phyloP scores from a whole-genome alignment of 2,329 filamentous ascomycete species.

The Scedosporium boydii region DNA sequence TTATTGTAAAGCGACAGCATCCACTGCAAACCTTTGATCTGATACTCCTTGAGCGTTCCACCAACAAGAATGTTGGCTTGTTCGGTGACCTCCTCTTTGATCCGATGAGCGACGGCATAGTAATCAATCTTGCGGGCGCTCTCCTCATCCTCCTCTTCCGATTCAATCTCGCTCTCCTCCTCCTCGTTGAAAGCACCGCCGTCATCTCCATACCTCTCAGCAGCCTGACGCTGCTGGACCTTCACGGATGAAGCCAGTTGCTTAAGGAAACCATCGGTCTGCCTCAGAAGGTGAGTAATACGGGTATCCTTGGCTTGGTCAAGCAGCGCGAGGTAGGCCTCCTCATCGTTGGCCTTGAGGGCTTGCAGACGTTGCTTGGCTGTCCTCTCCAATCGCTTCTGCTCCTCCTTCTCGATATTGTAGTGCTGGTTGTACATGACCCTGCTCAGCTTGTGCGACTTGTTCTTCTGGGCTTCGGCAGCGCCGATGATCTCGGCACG shows the following conservation, averaged over 20 bases:
- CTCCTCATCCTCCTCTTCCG: conserved; percentile 60
- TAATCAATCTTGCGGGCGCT: conserved; percentile 84
- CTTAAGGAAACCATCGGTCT: conserved; percentile 95
- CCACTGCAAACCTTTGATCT: conserved; percentile 97
- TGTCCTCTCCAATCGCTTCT: conserved; percentile 94
- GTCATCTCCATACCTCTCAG: conserved; percentile 67
- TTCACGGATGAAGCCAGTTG: conserved; percentile 93
- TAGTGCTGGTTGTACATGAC: conserved; percentile 86
- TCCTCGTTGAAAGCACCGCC: conserved; percentile 39
- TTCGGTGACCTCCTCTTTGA: conserved; percentile 80
- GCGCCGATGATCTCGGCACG: conserved; percentile 65
- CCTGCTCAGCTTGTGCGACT: conserved; percentile 77
- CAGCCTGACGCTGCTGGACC: conserved; percentile 77
- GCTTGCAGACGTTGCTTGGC: conserved; percentile 99
- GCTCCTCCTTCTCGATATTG: conserved; percentile 97
- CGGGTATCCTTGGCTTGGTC: conserved; percentile 98
- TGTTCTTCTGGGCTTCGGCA: conserved; percentile 57
- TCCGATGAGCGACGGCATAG: conserved; percentile 93
- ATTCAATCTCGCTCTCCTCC: conserved; percentile 57
- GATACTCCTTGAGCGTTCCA: conserved; percentile 91
- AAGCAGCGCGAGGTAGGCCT: conserved; percentile 94
- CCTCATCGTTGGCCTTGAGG: conserved; percentile 97
- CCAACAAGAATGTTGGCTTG: conserved; percentile 85
- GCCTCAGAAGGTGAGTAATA: conserved; percentile 92
- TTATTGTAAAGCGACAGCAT: conserved; percentile 99